phyloP scores from a whole-genome alignment of 2,329 filamentous ascomycete species.

The Aspergillus ochraceoroseus region DNA sequence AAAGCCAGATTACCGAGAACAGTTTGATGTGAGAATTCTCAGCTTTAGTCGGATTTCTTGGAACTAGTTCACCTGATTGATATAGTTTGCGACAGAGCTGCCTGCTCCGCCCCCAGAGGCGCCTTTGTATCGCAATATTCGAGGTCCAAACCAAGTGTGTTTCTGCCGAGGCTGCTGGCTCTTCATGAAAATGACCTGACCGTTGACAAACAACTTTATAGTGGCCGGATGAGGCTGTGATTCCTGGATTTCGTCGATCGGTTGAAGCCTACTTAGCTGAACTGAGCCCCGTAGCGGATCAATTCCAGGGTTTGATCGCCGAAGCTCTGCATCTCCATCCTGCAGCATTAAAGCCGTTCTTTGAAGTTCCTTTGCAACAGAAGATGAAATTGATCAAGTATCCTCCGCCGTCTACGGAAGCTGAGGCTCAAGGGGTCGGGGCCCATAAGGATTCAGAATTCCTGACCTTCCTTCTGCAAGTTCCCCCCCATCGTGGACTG shows the following conservation, averaged over 20 bases:
- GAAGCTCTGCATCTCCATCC: conserved; percentile 32
- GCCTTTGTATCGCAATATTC: conserved; percentile 35
- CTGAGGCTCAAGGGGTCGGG: conserved; percentile 39
- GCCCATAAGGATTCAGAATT: conserved; percentile 50
- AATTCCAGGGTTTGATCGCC: conserved; percentile 31
- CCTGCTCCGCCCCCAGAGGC: conserved; percentile 32
- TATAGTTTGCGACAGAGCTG: conserved; percentile 36
- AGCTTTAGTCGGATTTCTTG: neutral
- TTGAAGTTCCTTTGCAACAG: conserved; percentile 34
- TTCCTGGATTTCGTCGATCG: conserved; percentile 32
- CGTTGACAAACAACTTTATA: conserved; percentile 14
- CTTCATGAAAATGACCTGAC: too few relatives aligned
- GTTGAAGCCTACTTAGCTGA: conserved; percentile 31
- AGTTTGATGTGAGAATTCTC: conserved; percentile 31
- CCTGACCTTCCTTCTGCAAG: conserved; percentile 49
- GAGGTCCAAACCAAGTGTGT: conserved; percentile 35
- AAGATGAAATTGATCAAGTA: conserved; percentile 45
- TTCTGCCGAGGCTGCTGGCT: neutral
- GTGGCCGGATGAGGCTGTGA: conserved; percentile 33
- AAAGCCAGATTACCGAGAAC: conserved; percentile 34
- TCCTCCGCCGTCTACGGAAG: conserved; percentile 31
- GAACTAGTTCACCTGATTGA: conserved; percentile 18
- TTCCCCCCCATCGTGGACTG: conserved; percentile 42
- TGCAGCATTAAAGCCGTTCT: conserved; percentile 30
- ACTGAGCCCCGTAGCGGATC: conserved; percentile 24